Evolutionary conservation across 2,329 filamentous ascomycete species (phyloP).

Genomic region (Cercospora sp.): DNA sequence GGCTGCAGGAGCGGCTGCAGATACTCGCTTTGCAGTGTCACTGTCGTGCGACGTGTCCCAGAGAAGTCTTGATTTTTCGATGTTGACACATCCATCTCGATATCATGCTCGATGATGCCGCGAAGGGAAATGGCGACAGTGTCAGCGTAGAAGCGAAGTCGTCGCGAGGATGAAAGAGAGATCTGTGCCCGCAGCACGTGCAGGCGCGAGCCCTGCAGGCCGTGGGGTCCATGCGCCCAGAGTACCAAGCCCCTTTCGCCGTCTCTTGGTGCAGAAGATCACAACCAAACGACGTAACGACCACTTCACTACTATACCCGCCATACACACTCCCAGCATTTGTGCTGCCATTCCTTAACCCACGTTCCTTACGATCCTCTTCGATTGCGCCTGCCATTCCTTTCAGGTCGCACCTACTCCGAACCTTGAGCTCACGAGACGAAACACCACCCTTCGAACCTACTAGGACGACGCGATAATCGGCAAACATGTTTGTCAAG

Average conservation of each 20-base stretch:
- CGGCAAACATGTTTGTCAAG: constrained; percentile 48
- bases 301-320: background rate
- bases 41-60: background rate
- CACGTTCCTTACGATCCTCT: constrained; percentile 7
- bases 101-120: background rate
- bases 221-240: background rate
- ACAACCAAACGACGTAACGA: constrained; percentile 5
- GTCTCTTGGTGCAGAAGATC: background rate
- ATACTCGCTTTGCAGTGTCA: background rate
- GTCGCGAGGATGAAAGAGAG: background rate
- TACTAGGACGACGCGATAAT: background rate
- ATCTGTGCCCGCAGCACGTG: background rate
- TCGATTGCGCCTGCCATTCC: constrained; percentile 16
- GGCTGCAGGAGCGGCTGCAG: constrained; percentile 7
- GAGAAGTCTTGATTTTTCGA: background rate
- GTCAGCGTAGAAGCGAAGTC: background rate
- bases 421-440: background rate
- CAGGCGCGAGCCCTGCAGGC: background rate
- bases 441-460: constrained; percentile 2
- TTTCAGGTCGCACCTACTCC: constrained; percentile 9
- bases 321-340: background rate
- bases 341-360: constrained; percentile 16
- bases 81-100: background rate
- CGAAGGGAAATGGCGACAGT: background rate
- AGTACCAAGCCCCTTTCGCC: constrained; percentile 7